A percentile compares a stretch with the other conserved stretches of the same genome.
Conservation (phyloP, 495 filamentous ascomycete genomes). For the Gamarada debralockiae region DNA sequence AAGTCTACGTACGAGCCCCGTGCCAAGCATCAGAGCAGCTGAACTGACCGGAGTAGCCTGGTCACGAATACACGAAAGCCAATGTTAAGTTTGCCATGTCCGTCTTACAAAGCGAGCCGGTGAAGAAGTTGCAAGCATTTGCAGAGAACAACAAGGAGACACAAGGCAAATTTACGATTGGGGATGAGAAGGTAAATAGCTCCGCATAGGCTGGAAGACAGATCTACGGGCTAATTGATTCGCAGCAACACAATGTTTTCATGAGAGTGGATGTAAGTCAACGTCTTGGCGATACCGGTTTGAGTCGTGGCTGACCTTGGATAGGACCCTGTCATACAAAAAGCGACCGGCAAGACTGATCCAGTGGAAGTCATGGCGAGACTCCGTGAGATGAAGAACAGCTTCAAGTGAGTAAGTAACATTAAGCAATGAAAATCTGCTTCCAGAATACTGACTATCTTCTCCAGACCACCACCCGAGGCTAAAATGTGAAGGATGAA, state of each 20-base stretch:
- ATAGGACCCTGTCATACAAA: slow-evolving; percentile 80
- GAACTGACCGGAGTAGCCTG: slow-evolving; percentile 52
- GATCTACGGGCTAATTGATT: neutral
- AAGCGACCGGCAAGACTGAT: slow-evolving; percentile 76
- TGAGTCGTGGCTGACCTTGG: neutral
- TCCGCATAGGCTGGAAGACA: neutral
- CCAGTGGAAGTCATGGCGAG: slow-evolving; percentile 84
- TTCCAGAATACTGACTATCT: neutral
- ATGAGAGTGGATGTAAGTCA: slow-evolving; percentile 76
- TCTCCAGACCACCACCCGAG: slow-evolving; percentile 1
- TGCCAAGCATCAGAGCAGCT: neutral
- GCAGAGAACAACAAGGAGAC: slow-evolving; percentile 79
- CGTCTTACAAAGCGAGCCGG: slow-evolving; percentile 67
- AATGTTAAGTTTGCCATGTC: slow-evolving; percentile 84
- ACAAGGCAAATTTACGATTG: slow-evolving; percentile 95
- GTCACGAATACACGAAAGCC: slow-evolving; percentile 94
- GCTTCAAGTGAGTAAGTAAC: slow-evolving; percentile 55
- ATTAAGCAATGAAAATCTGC: neutral
- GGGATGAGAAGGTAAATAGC: slow-evolving; percentile 82
- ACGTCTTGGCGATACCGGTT: neutral
- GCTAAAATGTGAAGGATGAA: slow-evolving; percentile 9
- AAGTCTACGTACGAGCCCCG: slow-evolving; percentile 68
- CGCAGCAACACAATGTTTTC: slow-evolving; percentile 90
- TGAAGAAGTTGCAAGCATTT: slow-evolving; percentile 73
- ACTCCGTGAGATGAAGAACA: slow-evolving; percentile 92